Conservation (phyloP, 179 eudicot species). For the Beta lomatogona region DNA sequence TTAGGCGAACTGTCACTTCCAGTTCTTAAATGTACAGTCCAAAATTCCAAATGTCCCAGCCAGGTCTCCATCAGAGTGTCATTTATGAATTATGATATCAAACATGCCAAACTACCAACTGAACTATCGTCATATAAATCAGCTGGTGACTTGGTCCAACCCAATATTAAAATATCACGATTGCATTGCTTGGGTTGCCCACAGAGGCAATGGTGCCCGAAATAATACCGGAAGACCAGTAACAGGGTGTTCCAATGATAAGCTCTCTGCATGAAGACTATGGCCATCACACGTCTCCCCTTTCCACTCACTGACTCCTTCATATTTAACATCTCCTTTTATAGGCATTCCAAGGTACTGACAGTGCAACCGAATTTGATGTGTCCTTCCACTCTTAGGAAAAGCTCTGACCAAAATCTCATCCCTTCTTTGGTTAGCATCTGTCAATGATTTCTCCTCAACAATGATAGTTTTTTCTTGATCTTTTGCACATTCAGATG, state of each 20-base stretch:
- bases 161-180: constrained; percentile 10
- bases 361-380: constrained; percentile 96
- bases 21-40: background rate
- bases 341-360: constrained; percentile 89
- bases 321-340: constrained; percentile 93
- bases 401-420: constrained; percentile 80
- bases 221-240: constrained; percentile 61
- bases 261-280: constrained; percentile 88
- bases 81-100: background rate
- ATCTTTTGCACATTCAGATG: constrained; percentile 23
- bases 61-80: background rate
- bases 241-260: constrained; percentile 84
- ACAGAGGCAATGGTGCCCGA: constrained; percentile 72
- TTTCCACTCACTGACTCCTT: constrained; percentile 86
- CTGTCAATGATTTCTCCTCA: constrained; percentile 56
- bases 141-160: background rate
- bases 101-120: background rate
- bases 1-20: background rate
- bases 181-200: constrained; percentile 60
- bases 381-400: constrained; percentile 95
- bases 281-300: constrained; percentile 69
- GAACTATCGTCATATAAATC: background rate
- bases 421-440: constrained; percentile 38
- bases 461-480: constrained; percentile 42
- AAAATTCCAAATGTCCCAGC: background rate